Base-by-base conservation (phyloP, 768 basidiomycete genomes). In the Astraeus odoratus region DNA sequence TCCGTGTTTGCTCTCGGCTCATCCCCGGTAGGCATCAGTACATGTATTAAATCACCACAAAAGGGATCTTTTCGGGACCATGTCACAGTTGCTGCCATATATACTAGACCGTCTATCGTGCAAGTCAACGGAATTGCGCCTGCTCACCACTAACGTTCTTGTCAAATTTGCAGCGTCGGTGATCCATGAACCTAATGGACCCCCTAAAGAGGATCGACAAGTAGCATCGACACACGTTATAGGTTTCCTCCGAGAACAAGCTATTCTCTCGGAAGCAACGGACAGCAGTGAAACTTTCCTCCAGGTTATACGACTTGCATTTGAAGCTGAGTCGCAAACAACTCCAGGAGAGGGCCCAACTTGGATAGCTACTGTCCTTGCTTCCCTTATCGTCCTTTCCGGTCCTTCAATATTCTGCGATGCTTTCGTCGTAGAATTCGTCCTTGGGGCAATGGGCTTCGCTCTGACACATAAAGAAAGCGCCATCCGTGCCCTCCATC, bases 331-430 rank as follows among this genome's bases (percentile, higher is more conserved):
- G 31, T 56, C 57, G 5, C 45, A 48, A 36, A 7, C 53, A 13
- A 47, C 47, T 37, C 51, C 46, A 2, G 51, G 51, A 20, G 51
- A 59, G 16, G 58, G 64, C 7, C 69, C 75, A 0, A 53, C 66
- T 18, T 77, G 76, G 77, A 70, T 71, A 2, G 48, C 73, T 8
- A 53, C 66, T 16, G 61, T 71, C 19, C 54, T 76, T 1, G 68
- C 75, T 0, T 75, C 71, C 20, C 56, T 80, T 46, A 67, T 76
- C 43, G 48, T 77, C 20, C 67, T 81, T 29, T 66, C 69, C 37
- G 76, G 73, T 41, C 53, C 58, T 20, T 54, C 60, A 1, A 43
- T 78, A 19, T 80, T 78, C 53, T 51, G 57, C n/a, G 69, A 69
- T 33, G 52, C 63, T 1, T 52, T 56, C 10, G 57, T 63, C 20